phyloP scores from a whole-genome alignment of 148 eudicot genomes.

The Tetragonia tetragonoides region DNA sequence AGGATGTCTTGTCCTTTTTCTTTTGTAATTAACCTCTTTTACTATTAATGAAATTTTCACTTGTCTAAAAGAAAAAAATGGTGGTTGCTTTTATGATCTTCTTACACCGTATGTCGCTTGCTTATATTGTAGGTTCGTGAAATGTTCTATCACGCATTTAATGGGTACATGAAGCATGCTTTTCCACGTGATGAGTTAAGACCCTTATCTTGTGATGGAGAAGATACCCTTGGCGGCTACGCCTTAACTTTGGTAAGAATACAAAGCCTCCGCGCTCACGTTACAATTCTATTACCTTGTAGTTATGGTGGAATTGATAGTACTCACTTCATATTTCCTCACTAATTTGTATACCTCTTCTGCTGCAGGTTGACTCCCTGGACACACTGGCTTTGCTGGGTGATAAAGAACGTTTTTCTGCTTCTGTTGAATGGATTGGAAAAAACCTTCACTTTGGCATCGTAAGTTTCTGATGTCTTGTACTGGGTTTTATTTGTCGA shows the following conservation, averaged over 20 bases:
- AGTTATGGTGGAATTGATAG: neutral
- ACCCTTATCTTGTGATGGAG: conserved; percentile 89
- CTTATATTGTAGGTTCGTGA: conserved; percentile 53
- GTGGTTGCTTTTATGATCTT: neutral
- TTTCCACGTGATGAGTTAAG: conserved; percentile 91
- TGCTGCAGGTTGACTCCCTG: conserved; percentile 75
- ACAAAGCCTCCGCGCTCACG: neutral
- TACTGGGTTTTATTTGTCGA: neutral
- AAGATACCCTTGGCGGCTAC: conserved; percentile 96
- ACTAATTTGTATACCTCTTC: neutral
- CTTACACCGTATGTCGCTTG: neutral
- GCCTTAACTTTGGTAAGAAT: conserved; percentile 83
- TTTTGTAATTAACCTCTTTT: too few relatives aligned
- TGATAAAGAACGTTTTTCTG: conserved; percentile 66
- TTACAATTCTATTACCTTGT: neutral
- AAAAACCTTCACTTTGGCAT: conserved; percentile 95
- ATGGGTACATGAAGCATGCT: conserved; percentile 96
- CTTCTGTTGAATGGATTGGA: conserved; percentile 96
- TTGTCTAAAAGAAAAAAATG: too few relatives aligned
- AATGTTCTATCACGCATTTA: conserved; percentile 97
- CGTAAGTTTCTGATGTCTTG: conserved; percentile 53
- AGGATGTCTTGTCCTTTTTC: too few relatives aligned
- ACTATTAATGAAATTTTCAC: too few relatives aligned
- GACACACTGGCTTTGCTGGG: conserved; percentile 95
- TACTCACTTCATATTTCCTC: neutral